Evolutionary conservation across 2,329 filamentous ascomycete species (phyloP).

Genomic region (Aphanoascus verrucosus): DNA sequence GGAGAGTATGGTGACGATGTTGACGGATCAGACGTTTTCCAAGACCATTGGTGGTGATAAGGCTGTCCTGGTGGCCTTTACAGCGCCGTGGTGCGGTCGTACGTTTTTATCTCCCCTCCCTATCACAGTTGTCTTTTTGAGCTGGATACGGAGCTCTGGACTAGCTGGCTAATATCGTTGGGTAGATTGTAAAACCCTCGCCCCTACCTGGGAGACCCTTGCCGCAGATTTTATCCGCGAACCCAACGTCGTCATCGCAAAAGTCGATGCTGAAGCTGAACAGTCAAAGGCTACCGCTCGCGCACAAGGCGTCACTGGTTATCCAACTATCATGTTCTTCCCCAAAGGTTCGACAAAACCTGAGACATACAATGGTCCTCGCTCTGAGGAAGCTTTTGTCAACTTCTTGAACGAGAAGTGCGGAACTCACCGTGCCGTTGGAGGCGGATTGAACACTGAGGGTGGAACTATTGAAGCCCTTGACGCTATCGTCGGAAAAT

Average conservation of each 20-base stretch:
- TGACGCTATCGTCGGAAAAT: slow-evolving; percentile 64
- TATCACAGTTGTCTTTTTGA: slow-evolving; percentile 2
- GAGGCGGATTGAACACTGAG: slow-evolving; percentile 64
- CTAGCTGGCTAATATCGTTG: background rate
- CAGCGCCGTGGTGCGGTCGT: slow-evolving; percentile 98
- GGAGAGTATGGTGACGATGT: slow-evolving; percentile 64
- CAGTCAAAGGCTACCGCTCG: slow-evolving; percentile 69
- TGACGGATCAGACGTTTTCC: slow-evolving; percentile 71
- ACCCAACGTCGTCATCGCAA: slow-evolving; percentile 71
- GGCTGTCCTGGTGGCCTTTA: slow-evolving; percentile 90
- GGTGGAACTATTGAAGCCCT: slow-evolving; percentile 76
- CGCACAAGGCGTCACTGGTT: slow-evolving; percentile 68
- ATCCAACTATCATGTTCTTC: slow-evolving; percentile 98
- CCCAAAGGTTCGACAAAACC: slow-evolving; percentile 66
- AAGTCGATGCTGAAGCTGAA: slow-evolving; percentile 85
- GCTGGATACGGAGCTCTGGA: slow-evolving; percentile 1
- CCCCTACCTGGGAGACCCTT: slow-evolving; percentile 79
- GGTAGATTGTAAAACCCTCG: slow-evolving; percentile 90
- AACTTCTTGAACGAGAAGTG: slow-evolving; percentile 78
- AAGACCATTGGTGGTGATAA: slow-evolving; percentile 70
- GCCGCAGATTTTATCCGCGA: slow-evolving; percentile 73
- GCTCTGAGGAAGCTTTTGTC: slow-evolving; percentile 65
- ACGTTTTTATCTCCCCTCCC: slow-evolving; percentile 39
- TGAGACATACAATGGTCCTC: slow-evolving; percentile 62
- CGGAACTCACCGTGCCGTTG: slow-evolving; percentile 71